Base-by-base conservation (phyloP, 495 filamentous ascomycete genomes). In the Zalerion maritima region DNA sequence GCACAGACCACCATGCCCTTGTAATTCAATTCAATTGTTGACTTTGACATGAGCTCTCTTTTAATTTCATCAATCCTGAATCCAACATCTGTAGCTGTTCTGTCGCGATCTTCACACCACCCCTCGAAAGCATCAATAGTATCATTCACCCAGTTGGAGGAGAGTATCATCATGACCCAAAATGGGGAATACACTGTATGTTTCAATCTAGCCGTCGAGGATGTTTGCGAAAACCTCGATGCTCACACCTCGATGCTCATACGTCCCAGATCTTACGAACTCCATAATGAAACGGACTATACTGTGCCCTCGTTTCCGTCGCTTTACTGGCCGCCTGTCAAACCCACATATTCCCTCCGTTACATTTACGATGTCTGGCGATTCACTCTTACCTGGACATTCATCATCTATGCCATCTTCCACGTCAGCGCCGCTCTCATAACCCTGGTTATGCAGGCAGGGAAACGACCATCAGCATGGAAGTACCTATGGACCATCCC, bases 331-430 rank as follows among this genome's bases (percentile, higher is more conserved):
- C 76, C 78, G 11, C 57, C 35, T 37, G 64, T 23, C 46, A 50
- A 28, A 52, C 62, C 60, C 11, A 55, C 67, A 14, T 62, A 64
- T 36, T 82, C 79, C 34, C 74, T 96, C 37, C 89, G 85, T 59
- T 68, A 79, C 48, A 61, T 77, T 18, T 38, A 46, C 18, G 84
- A 94, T 46, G 81, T 93, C 25, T 94, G 83, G 83, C 76, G 79
- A 29, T 94, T 86, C 49, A 97, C 89, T 0, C 57, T 92, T 1
- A 69, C 73, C 47, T 97, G 89, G 89, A 94, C 87, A 18, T 52
- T 81, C 36, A 63, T 85, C 39, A 57, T 76, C 38, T 70, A 71
- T 49, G 65, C 69, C 37, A 45, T 71, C 34, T 64, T 80, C 49
- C 69, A 92, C 58, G 45, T 83, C 24, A 50, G 66, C 29, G 81